Base-by-base conservation (phyloP, 768 basidiomycete genomes). In the Melanogaster broomeanus region DNA sequence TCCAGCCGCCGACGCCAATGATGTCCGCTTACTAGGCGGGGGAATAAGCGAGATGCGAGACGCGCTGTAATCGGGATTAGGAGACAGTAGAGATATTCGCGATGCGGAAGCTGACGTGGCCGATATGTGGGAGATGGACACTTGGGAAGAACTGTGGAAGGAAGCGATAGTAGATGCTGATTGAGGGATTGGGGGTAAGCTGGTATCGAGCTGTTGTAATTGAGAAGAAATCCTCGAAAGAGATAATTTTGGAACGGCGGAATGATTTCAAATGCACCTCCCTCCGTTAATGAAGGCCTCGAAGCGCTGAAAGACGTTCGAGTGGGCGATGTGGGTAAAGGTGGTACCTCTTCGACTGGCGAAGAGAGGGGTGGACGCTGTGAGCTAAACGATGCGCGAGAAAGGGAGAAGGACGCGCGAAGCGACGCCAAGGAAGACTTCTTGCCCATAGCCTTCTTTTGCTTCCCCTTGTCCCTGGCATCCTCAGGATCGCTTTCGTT, bases 381-480 rank as follows among this genome's bases (percentile, higher is more conserved):
- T 1, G 68, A 69, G 21, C 45, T 58, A 25, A 68, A 64, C 2
- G 67, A 68, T 0, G 68, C 39, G 6, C 67, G 60, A 11, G 67
- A 68, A 8, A 68, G 21, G 16, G 67, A 66, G 9, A 68, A 70
- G 0, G 67, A 68, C 0, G 59, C 58, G 7, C 67, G 57, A 8
- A 70, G 49, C 21, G 68, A 70, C 3, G 66, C 67, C 25, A 68
- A 55, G 0, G 68, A 68, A 0, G 67, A 57, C 16, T 70, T 68
- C 51, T 68, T 68, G 51, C 55, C 58, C 25, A 70, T 12, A 1
- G 52, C 44, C 38, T 64, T 68, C 24, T 31, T 56, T 2, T 22
- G 48, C 22, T 51, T 60, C 9, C 11, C 30, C n/a, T 60, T 62
- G 0, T 53, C 52, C 30, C 12, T 59, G 38, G 3, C 33, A 11